These are phyloP conservation scores for Debaryomyces sp. DNA, from an alignment of 1,139 yeast species.

Conservation along the genomic window DNA sequence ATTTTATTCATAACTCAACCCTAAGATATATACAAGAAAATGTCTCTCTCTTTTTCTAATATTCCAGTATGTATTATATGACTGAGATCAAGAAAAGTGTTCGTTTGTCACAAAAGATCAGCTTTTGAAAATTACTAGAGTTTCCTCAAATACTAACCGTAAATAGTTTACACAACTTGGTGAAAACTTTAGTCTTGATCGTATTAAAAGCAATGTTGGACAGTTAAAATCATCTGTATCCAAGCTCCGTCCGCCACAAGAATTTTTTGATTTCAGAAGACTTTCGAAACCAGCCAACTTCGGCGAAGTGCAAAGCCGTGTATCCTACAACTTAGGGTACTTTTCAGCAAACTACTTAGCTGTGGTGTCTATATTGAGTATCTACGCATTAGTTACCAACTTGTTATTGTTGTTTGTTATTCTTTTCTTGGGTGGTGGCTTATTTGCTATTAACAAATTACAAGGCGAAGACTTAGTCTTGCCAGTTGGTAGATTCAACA, in stretches of 20 bases:
- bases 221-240: slow-evolving; percentile 64
- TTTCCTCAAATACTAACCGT: slow-evolving; percentile 17
- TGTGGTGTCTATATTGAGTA: slow-evolving; percentile 65
- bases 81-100: not conserved
- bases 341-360: slow-evolving; percentile 86
- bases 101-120: not conserved
- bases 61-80: slow-evolving; percentile 16
- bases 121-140: not conserved
- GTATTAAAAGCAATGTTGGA: slow-evolving; percentile 43
- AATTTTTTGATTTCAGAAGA: slow-evolving; percentile 89
- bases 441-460: slow-evolving; percentile 75
- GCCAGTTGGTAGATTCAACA: slow-evolving; percentile 69
- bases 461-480: slow-evolving; percentile 79
- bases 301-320: slow-evolving; percentile 87
- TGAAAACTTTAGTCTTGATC: slow-evolving; percentile 55
- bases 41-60: slow-evolving; percentile 18
- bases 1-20: not conserved
- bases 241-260: slow-evolving; percentile 85
- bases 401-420: slow-evolving; percentile 82
- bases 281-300: slow-evolving; percentile 88
- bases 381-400: slow-evolving; percentile 73
- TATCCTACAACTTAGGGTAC: slow-evolving; percentile 81
- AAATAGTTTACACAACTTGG: slow-evolving; percentile 42
- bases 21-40: slow-evolving; percentile 1
- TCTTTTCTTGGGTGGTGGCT: slow-evolving; percentile 65